Percentiles rank a stretch among this genome's conserved stretches.
Conservation (phyloP, 108 stramenopile genomes). For the Skeletonema menzelii region DNA sequence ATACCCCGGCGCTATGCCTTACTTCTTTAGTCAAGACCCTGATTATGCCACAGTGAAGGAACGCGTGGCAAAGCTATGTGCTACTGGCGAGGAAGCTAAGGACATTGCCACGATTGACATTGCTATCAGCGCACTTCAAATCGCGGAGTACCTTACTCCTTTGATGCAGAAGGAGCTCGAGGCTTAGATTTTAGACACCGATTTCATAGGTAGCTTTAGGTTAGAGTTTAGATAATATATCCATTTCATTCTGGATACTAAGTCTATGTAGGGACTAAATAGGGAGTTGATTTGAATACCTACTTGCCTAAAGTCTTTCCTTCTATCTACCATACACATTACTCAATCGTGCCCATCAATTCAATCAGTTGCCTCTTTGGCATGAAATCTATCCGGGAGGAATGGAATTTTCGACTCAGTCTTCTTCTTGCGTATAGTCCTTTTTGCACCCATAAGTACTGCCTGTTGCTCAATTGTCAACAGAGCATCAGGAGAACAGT, state of each 20-base stretch:
- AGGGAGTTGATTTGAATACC: neutral
- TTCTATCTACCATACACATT: neutral
- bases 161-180: slow-evolving; percentile 69
- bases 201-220: slow-evolving; percentile 55
- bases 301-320: neutral
- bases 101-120: slow-evolving; percentile 93
- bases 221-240: neutral
- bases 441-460: slow-evolving; percentile 17
- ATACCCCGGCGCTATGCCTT: slow-evolving; percentile 93
- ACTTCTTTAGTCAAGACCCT: slow-evolving; percentile 93
- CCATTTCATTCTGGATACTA: neutral
- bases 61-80: slow-evolving; percentile 72
- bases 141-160: slow-evolving; percentile 90
- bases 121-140: slow-evolving; percentile 82
- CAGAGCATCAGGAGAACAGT: slow-evolving; percentile 21
- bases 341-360: neutral
- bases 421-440: slow-evolving; percentile 3
- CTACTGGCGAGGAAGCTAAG: slow-evolving; percentile 68
- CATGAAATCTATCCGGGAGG: slow-evolving; percentile 10
- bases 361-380: slow-evolving; percentile 2
- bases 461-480: slow-evolving; percentile 29
- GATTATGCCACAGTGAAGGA: slow-evolving; percentile 96
- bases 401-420: slow-evolving; percentile 4
- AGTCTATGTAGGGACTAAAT: no score
- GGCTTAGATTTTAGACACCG: neutral